These are phyloP conservation scores for Dactylellina drechsleri DNA, from an alignment of 2,329 filamentous ascomycete species.

Conservation along the genomic window DNA sequence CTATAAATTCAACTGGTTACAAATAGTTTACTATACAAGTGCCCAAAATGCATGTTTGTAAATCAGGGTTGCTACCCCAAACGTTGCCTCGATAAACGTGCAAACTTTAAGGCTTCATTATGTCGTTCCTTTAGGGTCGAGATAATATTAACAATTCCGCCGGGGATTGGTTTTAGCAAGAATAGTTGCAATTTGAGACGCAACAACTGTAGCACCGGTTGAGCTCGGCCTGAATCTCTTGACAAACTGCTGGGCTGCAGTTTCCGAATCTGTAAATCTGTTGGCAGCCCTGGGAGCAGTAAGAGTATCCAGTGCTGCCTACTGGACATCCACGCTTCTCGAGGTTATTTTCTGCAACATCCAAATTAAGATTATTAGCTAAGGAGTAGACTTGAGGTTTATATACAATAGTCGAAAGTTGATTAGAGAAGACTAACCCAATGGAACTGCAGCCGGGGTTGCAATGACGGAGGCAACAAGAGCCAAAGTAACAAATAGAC, in stretches of 20 bases:
- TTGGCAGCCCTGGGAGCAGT: slow-evolving; percentile 29
- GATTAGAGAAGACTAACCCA: background rate
- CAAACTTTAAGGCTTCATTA: too few relatives aligned
- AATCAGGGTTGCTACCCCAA: too few relatives aligned
- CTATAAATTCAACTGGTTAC: too few relatives aligned
- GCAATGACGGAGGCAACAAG: background rate
- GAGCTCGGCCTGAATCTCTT: background rate
- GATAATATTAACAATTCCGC: too few relatives aligned
- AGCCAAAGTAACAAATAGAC: background rate
- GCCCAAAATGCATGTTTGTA: too few relatives aligned
- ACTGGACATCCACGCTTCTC: slow-evolving; percentile 41
- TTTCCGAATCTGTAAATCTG: background rate
- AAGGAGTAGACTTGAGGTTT: background rate
- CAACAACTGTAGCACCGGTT: slow-evolving; percentile 17
- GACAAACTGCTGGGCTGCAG: slow-evolving; percentile 6
- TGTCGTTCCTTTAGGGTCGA: too few relatives aligned
- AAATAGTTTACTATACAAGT: too few relatives aligned
- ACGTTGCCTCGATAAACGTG: too few relatives aligned
- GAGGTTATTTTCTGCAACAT: slow-evolving; percentile 1
- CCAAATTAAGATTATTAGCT: background rate
- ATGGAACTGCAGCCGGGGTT: background rate
- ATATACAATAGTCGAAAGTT: background rate
- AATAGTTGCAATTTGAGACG: slow-evolving; percentile 9
- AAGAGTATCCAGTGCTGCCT: slow-evolving; percentile 13
- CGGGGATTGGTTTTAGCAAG: too few relatives aligned